Evolutionary conservation across 176 grass and related monocot species (phyloP), one percentile per base, ranked within the genome.

Genomic region (Alopecurus myosuroides): DNA sequence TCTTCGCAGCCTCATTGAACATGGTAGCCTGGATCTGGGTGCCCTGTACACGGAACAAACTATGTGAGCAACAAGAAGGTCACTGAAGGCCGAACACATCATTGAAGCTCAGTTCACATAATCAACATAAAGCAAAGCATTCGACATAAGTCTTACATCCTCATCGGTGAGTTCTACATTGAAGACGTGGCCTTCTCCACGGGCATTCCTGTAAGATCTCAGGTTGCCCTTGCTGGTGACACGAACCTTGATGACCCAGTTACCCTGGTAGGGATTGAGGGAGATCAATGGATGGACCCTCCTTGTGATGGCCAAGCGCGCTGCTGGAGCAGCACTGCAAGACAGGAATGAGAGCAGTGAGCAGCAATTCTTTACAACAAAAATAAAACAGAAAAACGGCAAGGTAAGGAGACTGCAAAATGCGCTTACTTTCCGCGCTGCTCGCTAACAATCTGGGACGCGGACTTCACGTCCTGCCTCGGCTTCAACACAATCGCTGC

Each of bases 21-120:
- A 96, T 96, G 20, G 97, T 99, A 3, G 97, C 97, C 74, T 99
- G 97, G 77, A 99, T 99, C 81, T 99, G 93, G 41, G 97, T 99
- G 42, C 97, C 97, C 97, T 99, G 89, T 69, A 78, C 4, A 53
- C n/a, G 72, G 42, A 67, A 70, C 4, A 36, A 88, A 9, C 33
- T 29, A n/a, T 18, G 4, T 72, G 40, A 86, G 51, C 56, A n/a
- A n/a, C n/a, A n/a, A n/a, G n/a, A n/a, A n/a, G n/a, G n/a, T n/a
- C n/a, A n/a, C n/a, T n/a, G n/a, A n/a, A n/a, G n/a, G n/a, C n/a
- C n/a, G n/a, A n/a, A 49, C 17, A 51, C 14, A 48, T 46, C 35
- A 20, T 14, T 35, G 8, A 36, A 61, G 0, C 9, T 58, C 15
- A 29, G 67, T 25, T 40, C 45, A 33, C 40, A 65, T 64, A 9